Conservation (phyloP, 345 rosid species). For the Syzygium jambos region DNA sequence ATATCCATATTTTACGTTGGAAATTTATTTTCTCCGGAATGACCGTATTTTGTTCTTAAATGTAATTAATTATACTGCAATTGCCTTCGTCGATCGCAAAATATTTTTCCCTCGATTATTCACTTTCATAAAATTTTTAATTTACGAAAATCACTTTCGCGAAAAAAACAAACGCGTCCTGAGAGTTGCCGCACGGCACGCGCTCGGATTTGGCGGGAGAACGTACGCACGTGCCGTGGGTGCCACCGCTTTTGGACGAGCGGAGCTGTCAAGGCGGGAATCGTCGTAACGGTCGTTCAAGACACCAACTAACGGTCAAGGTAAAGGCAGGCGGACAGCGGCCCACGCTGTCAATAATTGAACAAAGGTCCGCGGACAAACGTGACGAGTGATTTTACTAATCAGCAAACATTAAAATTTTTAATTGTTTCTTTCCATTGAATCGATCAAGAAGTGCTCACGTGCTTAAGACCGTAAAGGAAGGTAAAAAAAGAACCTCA, state of each 20-base stretch:
- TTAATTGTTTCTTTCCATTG: neutral
- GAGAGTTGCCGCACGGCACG: neutral
- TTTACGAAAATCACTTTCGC: no score
- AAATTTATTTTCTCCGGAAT: neutral
- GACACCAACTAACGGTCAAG: constrained; percentile 28
- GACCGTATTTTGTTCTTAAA: neutral
- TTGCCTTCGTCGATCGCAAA: neutral
- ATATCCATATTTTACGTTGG: neutral
- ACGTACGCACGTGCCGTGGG: neutral
- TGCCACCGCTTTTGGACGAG: neutral
- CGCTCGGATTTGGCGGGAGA: neutral
- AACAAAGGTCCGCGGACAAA: neutral
- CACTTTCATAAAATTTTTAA: neutral
- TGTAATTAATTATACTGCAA: neutral
- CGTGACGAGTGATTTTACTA: neutral
- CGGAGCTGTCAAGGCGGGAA: neutral
- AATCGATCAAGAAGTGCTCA: neutral
- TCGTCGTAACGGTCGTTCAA: constrained; percentile 14
- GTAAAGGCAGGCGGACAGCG: neutral
- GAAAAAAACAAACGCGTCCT: neutral
- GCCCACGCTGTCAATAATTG: neutral
- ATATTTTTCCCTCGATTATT: neutral
- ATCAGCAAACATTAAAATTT: neutral
- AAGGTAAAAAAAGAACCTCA: neutral
- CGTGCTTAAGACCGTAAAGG: neutral